Percentiles rank a stretch among this genome's conserved stretches.
Conservation (phyloP, 192 early-diverging fungal species). For the Entomortierella beljakovae region DNA sequence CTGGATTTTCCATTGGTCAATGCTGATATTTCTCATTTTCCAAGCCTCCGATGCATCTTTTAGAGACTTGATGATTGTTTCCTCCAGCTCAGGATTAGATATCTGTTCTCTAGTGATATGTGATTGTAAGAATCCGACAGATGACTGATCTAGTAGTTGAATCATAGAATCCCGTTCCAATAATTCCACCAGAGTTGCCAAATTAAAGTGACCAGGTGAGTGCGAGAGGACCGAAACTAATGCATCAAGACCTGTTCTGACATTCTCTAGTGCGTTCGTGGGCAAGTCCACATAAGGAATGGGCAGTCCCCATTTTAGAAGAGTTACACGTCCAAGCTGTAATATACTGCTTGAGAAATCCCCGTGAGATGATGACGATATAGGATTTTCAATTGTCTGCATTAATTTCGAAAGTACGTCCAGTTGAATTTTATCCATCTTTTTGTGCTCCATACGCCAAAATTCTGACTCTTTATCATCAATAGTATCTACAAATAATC, state of each 20-base stretch:
- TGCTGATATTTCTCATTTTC: neutral
- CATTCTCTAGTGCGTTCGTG: conserved; percentile 32
- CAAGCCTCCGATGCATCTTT: neutral
- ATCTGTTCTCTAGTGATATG: neutral
- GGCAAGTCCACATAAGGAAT: conserved; percentile 10
- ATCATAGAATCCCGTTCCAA: neutral
- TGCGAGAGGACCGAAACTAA: conserved; percentile 6
- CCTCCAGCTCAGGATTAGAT: neutral
- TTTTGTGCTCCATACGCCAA: neutral
- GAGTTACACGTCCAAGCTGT: conserved; percentile 13
- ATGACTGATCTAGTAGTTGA: neutral
- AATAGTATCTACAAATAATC: neutral
- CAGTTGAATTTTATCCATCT: conserved; percentile 1
- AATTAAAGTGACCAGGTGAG: neutral
- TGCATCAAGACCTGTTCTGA: conserved; percentile 27
- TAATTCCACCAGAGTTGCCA: conserved; percentile 4
- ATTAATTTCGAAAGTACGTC: neutral
- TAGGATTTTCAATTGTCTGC: neutral
- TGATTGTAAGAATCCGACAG: neutral
- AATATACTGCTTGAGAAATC: conserved; percentile 15
- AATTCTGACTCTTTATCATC: neutral
- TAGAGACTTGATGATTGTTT: neutral
- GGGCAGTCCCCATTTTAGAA: conserved; percentile 14
- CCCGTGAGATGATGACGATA: neutral
- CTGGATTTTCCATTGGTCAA: conserved; percentile 25